Percentiles rank a stretch among this genome's conserved stretches.
These are phyloP conservation scores for Aspergillus latus DNA, from an alignment of 2,329 filamentous ascomycete genomes.

Conservation along the genomic window DNA sequence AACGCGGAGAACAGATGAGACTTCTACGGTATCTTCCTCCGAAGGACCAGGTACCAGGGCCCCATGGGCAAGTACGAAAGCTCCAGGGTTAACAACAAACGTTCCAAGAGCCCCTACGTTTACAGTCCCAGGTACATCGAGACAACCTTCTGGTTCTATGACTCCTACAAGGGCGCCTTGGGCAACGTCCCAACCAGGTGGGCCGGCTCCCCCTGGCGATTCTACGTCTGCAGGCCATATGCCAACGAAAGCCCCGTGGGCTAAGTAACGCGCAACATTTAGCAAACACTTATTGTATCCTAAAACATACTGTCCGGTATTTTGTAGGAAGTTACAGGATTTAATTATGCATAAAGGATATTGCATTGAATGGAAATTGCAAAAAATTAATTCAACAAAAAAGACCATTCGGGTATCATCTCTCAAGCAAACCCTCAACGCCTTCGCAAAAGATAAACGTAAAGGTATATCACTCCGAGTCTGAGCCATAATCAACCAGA, in stretches of 20 bases:
- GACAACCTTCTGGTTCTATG: conserved; percentile 31
- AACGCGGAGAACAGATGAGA: conserved; percentile 25
- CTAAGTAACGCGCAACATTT: conserved; percentile 22
- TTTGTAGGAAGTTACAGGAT: not conserved
- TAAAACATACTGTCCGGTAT: not conserved
- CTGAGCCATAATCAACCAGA: conserved; percentile 66
- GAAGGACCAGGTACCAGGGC: conserved; percentile 32
- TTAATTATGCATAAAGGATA: no score
- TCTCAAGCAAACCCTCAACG: conserved; percentile 4
- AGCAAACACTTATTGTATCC: not conserved
- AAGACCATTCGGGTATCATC: conserved; percentile 17
- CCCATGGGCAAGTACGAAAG: conserved; percentile 35
- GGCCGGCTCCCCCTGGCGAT: conserved; percentile 20
- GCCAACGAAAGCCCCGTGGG: conserved; percentile 43
- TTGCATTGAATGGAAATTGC: no score
- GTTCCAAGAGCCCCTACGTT: conserved; percentile 12
- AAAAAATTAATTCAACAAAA: not conserved
- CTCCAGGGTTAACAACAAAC: conserved; percentile 15
- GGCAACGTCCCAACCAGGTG: conserved; percentile 24
- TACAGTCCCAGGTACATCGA: conserved; percentile 30
- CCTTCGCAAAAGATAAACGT: not conserved
- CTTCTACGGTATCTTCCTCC: conserved; percentile 15
- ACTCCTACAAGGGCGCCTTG: conserved; percentile 36
- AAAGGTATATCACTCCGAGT: conserved; percentile 47
- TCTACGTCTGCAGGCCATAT: conserved; percentile 16